Conservation (phyloP, 164 flowering plant genomes). For the Vitis riparia region DNA sequence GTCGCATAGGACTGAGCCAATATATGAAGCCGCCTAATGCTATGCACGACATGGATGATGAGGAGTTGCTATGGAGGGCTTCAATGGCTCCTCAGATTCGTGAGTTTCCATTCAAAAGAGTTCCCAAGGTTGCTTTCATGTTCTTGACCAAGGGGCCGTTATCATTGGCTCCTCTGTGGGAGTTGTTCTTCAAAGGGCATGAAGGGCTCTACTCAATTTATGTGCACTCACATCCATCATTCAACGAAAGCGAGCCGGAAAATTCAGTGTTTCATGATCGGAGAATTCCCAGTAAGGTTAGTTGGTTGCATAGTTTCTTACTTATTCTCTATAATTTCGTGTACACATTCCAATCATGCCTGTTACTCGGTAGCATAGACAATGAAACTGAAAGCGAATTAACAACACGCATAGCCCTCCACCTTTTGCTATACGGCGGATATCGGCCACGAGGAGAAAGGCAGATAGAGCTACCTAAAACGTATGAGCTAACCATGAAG, state of each 20-base stretch:
- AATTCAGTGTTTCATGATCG: conserved; percentile 48
- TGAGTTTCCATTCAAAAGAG: conserved; percentile 30
- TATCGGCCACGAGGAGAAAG: no score
- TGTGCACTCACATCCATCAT: conserved; percentile 57
- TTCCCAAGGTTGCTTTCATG: conserved; percentile 67
- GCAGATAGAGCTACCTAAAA: no score
- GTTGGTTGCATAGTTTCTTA: conserved; percentile 2
- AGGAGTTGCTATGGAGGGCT: conserved; percentile 54
- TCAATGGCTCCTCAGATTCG: conserved; percentile 41
- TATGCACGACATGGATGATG: conserved; percentile 48
- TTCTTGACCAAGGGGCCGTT: conserved; percentile 53
- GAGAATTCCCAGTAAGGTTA: conserved; percentile 68
- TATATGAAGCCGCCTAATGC: conserved; percentile 23
- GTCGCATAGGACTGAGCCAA: conserved; percentile 23
- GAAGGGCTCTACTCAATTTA: conserved; percentile 60
- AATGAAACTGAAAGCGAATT: no score
- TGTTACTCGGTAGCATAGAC: no score
- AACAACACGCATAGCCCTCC: no score
- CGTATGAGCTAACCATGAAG: no score
- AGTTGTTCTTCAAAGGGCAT: conserved; percentile 59
- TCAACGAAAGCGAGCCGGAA: conserved; percentile 32
- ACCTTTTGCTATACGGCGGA: no score
- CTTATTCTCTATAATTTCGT: neutral
- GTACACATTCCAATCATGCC: no score
- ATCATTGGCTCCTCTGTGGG: conserved; percentile 65